Base-by-base conservation (phyloP, 345 rosid genomes). In the Clarkia xantiana region DNA sequence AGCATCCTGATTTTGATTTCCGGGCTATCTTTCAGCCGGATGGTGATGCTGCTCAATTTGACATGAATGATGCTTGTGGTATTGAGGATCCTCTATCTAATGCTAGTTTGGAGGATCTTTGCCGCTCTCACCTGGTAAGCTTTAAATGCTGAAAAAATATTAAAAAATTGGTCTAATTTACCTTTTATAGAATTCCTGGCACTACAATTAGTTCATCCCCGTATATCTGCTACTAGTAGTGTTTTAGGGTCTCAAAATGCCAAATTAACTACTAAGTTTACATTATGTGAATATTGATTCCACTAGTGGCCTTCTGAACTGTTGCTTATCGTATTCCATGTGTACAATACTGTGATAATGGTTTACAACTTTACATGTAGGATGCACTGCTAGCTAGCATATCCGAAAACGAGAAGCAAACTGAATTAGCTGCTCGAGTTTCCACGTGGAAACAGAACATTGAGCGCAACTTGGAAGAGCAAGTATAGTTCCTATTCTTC, bases 331-430 rank as follows among this genome's bases (percentile, higher is more conserved):
- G 22, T 20, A 7, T 18, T 18, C 22, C 38, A 5, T 5, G 17
- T 25, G 5, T 12, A 23, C 7, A 13, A 13, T 48, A 13, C 36
- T 4, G 2, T 12, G 10, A 22, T 18, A 23, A 29, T 46, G 16
- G 25, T 48, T n/a, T n/a, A n/a, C n/a, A n/a, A n/a, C n/a, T 45
- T 51, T 49, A 29, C 18, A 10, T 40, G 58, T 69, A 91, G 99
- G 99, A 91, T 71, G 82, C 90, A 61, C 87, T 91, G 40, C 95
- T 86, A 18, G 95, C 86, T 44, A 87, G 81, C 71, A 81, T 91
- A 69, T 90, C 99, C 57, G 87, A 84, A 73, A 73, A 57, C 25
- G 96, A 86, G 76, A 91, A 75, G 59, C 95, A 82, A 68, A 78
- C 87, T 15, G 96, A 84, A 66, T 62, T 87, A 63, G 94, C 95